Conservation (phyloP, 495 filamentous ascomycete species). For the Talaromyces borbonicus region DNA sequence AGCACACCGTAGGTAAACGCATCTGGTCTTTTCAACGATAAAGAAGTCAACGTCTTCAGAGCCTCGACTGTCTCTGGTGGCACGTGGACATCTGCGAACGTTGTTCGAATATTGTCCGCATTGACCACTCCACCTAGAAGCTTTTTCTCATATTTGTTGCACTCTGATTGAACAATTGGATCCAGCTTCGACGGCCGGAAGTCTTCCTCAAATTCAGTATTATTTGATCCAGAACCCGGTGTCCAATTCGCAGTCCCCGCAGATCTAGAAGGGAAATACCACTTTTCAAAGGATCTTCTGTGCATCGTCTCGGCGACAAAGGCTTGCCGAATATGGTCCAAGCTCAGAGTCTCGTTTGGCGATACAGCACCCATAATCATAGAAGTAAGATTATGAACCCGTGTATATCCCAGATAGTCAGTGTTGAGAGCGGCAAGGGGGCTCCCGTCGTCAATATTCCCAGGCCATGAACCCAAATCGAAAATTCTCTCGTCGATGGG, state of each 20-base stretch:
- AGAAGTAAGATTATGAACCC: conserved; percentile 52
- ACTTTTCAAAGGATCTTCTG: background rate
- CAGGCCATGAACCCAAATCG: conserved; percentile 22
- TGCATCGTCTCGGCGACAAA: conserved; percentile 16
- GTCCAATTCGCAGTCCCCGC: background rate
- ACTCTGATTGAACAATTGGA: conserved; percentile 38
- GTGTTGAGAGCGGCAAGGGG: conserved; percentile 39
- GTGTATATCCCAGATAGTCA: conserved; percentile 48
- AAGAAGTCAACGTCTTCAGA: conserved; percentile 76
- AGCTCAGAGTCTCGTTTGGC: conserved; percentile 24
- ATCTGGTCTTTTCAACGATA: conserved; percentile 82
- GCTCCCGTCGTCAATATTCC: conserved; percentile 20
- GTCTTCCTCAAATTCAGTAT: background rate
- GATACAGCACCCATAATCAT: conserved; percentile 49
- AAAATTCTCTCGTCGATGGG: conserved; percentile 27
- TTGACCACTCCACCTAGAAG: conserved; percentile 74
- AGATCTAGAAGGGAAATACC: conserved; percentile 13
- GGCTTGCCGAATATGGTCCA: conserved; percentile 29
- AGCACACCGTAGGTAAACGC: conserved; percentile 95
- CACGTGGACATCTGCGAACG: conserved; percentile 76
- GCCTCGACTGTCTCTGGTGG: conserved; percentile 76
- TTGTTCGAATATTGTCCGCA: conserved; percentile 69
- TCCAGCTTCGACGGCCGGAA: conserved; percentile 13
- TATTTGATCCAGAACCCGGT: background rate
- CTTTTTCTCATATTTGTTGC: conserved; percentile 70